phyloP scores from a whole-genome alignment of 2,329 filamentous ascomycete genomes.

The Elsinoe perseae region DNA sequence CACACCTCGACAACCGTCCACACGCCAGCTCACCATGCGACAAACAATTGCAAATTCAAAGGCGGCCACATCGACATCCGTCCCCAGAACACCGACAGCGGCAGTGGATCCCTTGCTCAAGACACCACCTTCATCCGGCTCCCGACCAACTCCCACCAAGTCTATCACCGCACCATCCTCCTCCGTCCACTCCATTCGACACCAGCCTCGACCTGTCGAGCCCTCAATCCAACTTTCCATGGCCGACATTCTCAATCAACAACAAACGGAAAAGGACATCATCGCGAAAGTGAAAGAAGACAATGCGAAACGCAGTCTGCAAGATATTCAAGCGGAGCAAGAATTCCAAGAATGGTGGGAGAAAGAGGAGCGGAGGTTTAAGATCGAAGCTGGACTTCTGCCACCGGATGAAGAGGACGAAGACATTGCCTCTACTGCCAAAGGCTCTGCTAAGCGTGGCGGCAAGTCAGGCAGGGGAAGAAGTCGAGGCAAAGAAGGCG shows the following conservation, averaged over 20 bases:
- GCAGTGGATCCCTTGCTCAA: neutral
- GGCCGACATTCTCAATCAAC: slow-evolving; percentile 79
- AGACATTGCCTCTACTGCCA: slow-evolving; percentile 12
- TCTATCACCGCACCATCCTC: neutral
- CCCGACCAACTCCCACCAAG: neutral
- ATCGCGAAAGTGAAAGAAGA: slow-evolving; percentile 78
- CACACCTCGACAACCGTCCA: slow-evolving; percentile 27
- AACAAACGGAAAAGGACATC: slow-evolving; percentile 73
- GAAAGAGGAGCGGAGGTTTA: slow-evolving; percentile 63
- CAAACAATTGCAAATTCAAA: slow-evolving; percentile 50
- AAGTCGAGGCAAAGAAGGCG: slow-evolving; percentile 21
- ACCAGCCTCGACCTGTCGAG: slow-evolving; percentile 54
- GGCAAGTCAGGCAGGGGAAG: slow-evolving; percentile 16
- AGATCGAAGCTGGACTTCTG: slow-evolving; percentile 34
- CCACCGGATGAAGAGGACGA: slow-evolving; percentile 44
- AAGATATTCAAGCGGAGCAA: slow-evolving; percentile 95
- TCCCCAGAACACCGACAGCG: neutral
- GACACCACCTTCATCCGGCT: slow-evolving; percentile 16
- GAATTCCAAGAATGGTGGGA: slow-evolving; percentile 98
- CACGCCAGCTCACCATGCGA: slow-evolving; percentile 52
- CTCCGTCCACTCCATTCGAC: slow-evolving; percentile 40
- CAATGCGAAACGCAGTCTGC: slow-evolving; percentile 75
- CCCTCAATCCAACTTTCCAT: slow-evolving; percentile 64
- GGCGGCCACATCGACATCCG: slow-evolving; percentile 17
- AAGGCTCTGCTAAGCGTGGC: neutral